These are phyloP conservation scores for Tuber indicum DNA, from an alignment of 495 filamentous ascomycete genomes.

Conservation along the genomic window DNA sequence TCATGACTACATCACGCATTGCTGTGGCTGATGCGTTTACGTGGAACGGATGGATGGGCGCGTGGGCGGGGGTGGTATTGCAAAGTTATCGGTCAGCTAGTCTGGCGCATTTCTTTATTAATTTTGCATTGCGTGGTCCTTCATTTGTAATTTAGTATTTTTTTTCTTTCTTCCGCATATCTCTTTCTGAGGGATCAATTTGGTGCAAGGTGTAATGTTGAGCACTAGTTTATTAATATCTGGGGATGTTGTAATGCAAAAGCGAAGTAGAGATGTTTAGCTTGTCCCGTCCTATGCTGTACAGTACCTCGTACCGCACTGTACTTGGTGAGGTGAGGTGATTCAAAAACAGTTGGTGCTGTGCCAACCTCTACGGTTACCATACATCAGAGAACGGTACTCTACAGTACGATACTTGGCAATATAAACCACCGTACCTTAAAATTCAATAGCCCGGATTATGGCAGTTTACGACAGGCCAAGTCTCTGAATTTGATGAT, in stretches of 20 bases:
- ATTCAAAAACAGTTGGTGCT: not conserved
- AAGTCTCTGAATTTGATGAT: too few relatives aligned
- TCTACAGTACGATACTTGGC: not conserved
- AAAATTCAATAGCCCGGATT: too few relatives aligned
- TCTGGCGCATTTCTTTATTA: not conserved
- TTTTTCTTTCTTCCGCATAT: not conserved
- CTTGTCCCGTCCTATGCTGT: not conserved
- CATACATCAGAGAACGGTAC: not conserved
- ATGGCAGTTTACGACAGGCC: too few relatives aligned
- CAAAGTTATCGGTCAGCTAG: not conserved
- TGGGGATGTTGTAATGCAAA: too few relatives aligned
- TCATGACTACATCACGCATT: not conserved
- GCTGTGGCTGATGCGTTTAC: not conserved
- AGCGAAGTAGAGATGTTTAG: not conserved
- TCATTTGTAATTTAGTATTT: not conserved
- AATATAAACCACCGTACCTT: not conserved
- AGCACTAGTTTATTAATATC: too few relatives aligned
- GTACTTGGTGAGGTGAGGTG: too few relatives aligned
- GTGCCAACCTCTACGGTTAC: not conserved
- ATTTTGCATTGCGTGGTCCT: not conserved
- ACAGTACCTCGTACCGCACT: not conserved
- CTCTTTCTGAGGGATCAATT: not conserved
- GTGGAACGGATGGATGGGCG: not conserved
- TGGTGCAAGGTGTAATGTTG: not conserved
- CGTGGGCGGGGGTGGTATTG: not conserved